Conservation (phyloP, 768 basidiomycete species). For the Boletus sensibilis region DNA sequence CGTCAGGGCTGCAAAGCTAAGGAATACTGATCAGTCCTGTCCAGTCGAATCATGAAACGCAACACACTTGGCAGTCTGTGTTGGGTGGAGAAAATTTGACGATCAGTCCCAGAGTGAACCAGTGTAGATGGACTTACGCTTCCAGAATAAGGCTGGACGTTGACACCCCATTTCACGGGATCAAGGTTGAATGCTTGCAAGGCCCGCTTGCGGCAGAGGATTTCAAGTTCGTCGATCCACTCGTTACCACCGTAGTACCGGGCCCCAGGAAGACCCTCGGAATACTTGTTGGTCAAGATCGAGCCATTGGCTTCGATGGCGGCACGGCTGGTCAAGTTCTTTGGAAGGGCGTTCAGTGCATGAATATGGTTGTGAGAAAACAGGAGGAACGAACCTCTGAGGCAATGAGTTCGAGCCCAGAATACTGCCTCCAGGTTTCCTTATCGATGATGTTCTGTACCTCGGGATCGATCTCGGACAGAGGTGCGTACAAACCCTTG, state of each 20-base stretch:
- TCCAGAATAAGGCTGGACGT: constrained; percentile 98
- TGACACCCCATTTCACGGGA: constrained; percentile 92
- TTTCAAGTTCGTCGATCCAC: constrained; percentile 94
- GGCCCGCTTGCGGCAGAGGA: constrained; percentile 92
- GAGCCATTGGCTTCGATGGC: constrained; percentile 99
- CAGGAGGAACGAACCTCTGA: constrained; percentile 69
- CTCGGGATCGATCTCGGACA: constrained; percentile 90
- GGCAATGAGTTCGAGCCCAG: constrained; percentile 97
- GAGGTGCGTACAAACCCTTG: constrained; percentile 83
- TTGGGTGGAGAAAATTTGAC: constrained; percentile 1
- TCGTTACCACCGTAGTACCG: constrained; percentile 99
- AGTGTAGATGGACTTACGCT: constrained; percentile 52
- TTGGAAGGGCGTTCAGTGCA: not conserved
- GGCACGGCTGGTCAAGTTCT: constrained; percentile 96
- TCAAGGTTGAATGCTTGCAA: constrained; percentile 96
- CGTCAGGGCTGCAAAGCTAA: constrained; percentile 93
- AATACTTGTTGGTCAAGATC: constrained; percentile 98
- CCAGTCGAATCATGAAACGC: not conserved
- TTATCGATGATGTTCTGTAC: constrained; percentile 98
- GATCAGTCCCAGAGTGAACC: constrained; percentile 12
- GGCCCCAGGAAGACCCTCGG: constrained; percentile 97
- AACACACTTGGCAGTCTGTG: constrained; percentile 83
- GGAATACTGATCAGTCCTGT: constrained; percentile 10
- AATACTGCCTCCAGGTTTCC: constrained; percentile 98
- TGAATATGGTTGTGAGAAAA: not conserved